phyloP scores from a whole-genome alignment of 306 rosid species.

The Vicia sativa region DNA sequence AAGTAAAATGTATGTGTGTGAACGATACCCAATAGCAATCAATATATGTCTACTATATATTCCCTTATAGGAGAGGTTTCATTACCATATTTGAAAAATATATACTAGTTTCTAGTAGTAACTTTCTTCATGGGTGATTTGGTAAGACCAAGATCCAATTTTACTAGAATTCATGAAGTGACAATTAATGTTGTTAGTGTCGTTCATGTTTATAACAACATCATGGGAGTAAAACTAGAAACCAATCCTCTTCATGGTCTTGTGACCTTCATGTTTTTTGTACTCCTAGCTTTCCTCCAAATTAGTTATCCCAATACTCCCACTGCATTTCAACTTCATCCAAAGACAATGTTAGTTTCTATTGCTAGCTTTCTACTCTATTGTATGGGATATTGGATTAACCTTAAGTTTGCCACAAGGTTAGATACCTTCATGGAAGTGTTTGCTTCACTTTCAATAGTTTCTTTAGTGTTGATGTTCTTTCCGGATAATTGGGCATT shows the following conservation, averaged over 20 bases:
- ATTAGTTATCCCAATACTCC: neutral
- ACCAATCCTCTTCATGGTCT: neutral
- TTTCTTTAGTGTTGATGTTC: neutral
- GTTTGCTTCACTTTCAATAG: conserved; percentile 10
- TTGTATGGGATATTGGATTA: neutral
- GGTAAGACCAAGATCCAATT: neutral
- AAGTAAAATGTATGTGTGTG: too few species aligned
- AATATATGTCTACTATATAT: too few species aligned
- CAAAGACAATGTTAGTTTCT: neutral
- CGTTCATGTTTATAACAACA: neutral
- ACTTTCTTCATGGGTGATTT: neutral
- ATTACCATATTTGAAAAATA: too few species aligned
- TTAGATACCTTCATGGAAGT: conserved; percentile 1
- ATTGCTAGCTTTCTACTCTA: conserved; percentile 13
- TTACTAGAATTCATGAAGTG: neutral
- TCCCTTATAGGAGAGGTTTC: too few species aligned
- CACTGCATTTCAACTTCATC: conserved; percentile 1
- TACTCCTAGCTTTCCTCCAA: conserved; percentile 1
- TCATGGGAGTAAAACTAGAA: neutral
- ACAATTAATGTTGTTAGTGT: neutral
- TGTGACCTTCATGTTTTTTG: conserved; percentile 4
- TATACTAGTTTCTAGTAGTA: too few species aligned
- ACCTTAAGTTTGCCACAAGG: neutral
- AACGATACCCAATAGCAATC: too few species aligned
- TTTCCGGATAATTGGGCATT: neutral